Conservation (phyloP, 371 early-diverging fungal genomes). For the Mortierella sp. region DNA sequence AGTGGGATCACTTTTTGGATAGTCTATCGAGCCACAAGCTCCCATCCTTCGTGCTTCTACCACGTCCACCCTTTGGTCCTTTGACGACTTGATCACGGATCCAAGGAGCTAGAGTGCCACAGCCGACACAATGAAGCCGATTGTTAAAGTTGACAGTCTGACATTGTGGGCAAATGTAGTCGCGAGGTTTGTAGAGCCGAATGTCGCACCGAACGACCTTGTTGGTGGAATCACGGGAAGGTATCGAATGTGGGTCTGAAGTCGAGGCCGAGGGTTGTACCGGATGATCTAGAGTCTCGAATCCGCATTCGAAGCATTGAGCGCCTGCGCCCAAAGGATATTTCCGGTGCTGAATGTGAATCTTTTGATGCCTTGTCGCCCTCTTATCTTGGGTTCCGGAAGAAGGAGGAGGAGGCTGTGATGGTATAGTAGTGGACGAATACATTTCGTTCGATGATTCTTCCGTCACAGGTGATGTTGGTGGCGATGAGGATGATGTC, state of each 20-base stretch:
- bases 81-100: conserved; percentile 5
- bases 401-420: not conserved
- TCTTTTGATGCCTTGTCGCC: conserved; percentile 2
- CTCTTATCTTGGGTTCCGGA: not conserved
- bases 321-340: conserved; percentile 24
- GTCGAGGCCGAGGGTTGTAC: not conserved
- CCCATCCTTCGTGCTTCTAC: not conserved
- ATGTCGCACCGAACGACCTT: conserved; percentile 8
- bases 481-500: not conserved
- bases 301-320: conserved; percentile 46
- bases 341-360: conserved; percentile 1
- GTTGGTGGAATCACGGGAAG: not conserved
- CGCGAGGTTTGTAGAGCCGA: conserved; percentile 34
- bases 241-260: not conserved
- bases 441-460: too few relatives aligned
- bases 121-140: conserved; percentile 34
- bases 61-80: not conserved
- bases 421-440: not conserved
- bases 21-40: not conserved
- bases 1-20: not conserved
- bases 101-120: conserved; percentile 30
- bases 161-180: conserved; percentile 39
- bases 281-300: conserved; percentile 10
- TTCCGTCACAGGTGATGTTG: too few relatives aligned
- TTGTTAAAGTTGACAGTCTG: conserved; percentile 31